Percentiles rank a stretch among this genome's conserved stretches.
Evolutionary conservation across 2,329 filamentous ascomycete species (phyloP).

Genomic region (Sporothrix humicola): DNA sequence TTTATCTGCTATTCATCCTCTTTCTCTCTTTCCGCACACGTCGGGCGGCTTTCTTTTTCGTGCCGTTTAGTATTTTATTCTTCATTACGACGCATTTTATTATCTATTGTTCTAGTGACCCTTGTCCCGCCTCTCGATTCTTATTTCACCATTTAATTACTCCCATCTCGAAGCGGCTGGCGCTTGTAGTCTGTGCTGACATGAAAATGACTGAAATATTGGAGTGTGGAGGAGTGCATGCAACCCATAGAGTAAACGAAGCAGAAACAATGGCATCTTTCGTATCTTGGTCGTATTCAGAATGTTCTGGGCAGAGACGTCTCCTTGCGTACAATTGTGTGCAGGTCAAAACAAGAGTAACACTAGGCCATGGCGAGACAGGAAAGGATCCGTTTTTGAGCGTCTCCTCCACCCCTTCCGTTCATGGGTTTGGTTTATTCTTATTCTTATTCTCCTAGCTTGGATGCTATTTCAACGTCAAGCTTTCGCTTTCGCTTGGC

Average conservation of each 20-base stretch:
- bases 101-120: background rate
- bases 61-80: background rate
- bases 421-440: background rate
- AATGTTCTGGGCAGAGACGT: no score
- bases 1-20: background rate
- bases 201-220: no score
- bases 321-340: background rate
- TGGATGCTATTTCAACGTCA: background rate
- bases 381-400: no score
- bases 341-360: background rate
- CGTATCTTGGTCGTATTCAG: background rate
- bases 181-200: background rate
- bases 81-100: no score
- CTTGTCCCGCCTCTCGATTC: background rate
- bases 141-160: background rate
- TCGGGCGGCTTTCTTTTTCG: background rate
- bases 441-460: background rate
- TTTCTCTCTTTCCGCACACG: background rate
- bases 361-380: background rate
- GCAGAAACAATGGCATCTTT: no score
- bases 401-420: background rate
- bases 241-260: no score
- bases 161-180: background rate
- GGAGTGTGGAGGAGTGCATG: no score
- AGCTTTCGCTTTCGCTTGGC: no score